Evolutionary conservation across 1,284 basidiomycete species (phyloP).

Genomic region (Singerocomus inundabilis): DNA sequence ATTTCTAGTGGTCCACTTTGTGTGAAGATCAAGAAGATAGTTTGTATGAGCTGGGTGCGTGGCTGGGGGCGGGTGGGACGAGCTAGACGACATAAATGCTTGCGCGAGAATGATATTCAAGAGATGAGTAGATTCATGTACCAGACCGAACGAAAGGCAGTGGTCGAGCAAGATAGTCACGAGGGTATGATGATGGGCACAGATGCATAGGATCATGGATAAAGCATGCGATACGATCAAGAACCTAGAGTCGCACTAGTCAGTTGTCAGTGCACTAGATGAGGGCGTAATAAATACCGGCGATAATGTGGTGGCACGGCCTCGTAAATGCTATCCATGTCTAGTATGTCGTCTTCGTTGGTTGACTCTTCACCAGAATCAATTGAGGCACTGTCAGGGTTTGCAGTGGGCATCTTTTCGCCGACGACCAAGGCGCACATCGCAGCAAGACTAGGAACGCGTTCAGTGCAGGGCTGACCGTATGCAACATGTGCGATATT

Average conservation of each 20-base stretch:
- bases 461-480: conserved; percentile 18
- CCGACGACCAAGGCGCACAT: conserved; percentile 52
- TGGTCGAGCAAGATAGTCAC: conserved; percentile 48
- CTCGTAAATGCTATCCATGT: conserved; percentile 47
- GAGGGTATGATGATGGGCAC: conserved; percentile 46
- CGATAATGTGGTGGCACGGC: conserved; percentile 48
- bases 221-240: conserved; percentile 52
- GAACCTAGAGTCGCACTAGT: conserved; percentile 36
- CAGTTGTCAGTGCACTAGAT: neutral
- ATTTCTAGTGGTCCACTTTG: conserved; percentile 29
- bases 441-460: conserved; percentile 41
- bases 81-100: conserved; percentile 24
- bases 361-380: conserved; percentile 27
- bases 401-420: conserved; percentile 37
- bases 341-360: conserved; percentile 33
- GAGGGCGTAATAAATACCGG: conserved; percentile 36
- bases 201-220: conserved; percentile 43
- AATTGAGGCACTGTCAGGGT: conserved; percentile 17
- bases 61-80: conserved; percentile 27
- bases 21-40: conserved; percentile 39
- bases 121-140: conserved; percentile 43
- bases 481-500: conserved; percentile 42
- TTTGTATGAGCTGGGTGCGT: conserved; percentile 44
- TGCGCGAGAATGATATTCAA: conserved; percentile 41
- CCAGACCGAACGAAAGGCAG: conserved; percentile 40